Conservation (phyloP, 495 filamentous ascomycete genomes). For the Hypoxylon cercidicola region DNA sequence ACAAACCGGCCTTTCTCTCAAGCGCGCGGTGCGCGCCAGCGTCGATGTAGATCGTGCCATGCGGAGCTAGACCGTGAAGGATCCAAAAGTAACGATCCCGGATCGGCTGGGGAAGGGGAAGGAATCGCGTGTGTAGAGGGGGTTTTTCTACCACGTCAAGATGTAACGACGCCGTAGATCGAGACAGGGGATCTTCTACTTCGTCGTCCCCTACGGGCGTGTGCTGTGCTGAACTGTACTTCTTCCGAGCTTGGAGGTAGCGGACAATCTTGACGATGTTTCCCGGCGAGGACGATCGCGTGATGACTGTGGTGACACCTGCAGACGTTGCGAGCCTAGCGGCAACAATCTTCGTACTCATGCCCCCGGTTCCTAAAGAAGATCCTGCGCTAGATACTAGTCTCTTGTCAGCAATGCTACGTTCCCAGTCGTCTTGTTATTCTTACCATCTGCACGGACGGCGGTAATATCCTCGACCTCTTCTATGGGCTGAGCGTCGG, state of each 20-base stretch:
- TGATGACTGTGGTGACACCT: slow-evolving; percentile 95
- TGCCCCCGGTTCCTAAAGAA: slow-evolving; percentile 91
- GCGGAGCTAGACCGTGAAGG: slow-evolving; percentile 89
- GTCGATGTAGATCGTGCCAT: slow-evolving; percentile 93
- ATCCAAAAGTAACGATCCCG: slow-evolving; percentile 97
- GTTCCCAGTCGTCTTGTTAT: not conserved
- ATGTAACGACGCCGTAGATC: slow-evolving; percentile 50
- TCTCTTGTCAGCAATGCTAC: slow-evolving; percentile 11
- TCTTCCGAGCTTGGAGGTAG: slow-evolving; percentile 73
- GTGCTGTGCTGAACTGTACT: slow-evolving; percentile 41
- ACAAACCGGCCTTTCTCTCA: slow-evolving; percentile 81
- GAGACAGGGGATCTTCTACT: slow-evolving; percentile 47
- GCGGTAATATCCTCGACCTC: slow-evolving; percentile 88
- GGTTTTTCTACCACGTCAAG: slow-evolving; percentile 47
- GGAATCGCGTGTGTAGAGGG: slow-evolving; percentile 91
- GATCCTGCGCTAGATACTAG: slow-evolving; percentile 88
- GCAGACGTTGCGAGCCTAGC: slow-evolving; percentile 93
- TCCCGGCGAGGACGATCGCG: slow-evolving; percentile 88
- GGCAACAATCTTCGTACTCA: slow-evolving; percentile 97
- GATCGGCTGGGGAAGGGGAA: slow-evolving; percentile 86
- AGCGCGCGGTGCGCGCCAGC: slow-evolving; percentile 84
- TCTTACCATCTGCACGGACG: slow-evolving; percentile 81
- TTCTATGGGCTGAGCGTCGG: slow-evolving; percentile 88
- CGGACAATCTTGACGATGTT: slow-evolving; percentile 89
- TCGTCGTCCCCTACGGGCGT: slow-evolving; percentile 34